These are phyloP conservation scores for Cymbopogon flexuosus DNA, from an alignment of 202 grass and related monocot genomes.

Conservation along the genomic window DNA sequence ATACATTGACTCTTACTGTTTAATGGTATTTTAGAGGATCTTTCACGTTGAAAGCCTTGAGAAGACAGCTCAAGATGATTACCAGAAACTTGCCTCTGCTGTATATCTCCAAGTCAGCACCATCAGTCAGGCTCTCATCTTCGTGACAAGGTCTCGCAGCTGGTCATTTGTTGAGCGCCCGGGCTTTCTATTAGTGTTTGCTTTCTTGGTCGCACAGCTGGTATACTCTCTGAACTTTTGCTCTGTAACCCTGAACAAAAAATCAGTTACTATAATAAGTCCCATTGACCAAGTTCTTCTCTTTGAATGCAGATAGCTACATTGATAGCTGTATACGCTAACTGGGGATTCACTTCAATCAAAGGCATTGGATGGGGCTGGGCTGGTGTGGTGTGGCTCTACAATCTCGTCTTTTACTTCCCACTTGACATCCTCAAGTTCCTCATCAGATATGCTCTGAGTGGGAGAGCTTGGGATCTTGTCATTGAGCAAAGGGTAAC, in stretches of 20 bases:
- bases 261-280: background rate
- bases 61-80: conserved; percentile 54
- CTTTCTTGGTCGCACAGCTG: conserved; percentile 65
- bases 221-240: conserved; percentile 10
- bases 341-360: conserved; percentile 48
- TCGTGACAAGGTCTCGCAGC: conserved; percentile 70
- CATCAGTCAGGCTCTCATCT: conserved; percentile 79
- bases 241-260: background rate
- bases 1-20: background rate
- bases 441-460: conserved; percentile 40
- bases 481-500: conserved; percentile 45
- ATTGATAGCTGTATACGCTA: conserved; percentile 38
- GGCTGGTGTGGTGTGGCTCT: conserved; percentile 52
- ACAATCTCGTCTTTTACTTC: conserved; percentile 48
- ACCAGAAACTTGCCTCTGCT: conserved; percentile 59
- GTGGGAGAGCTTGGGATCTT: conserved; percentile 48
- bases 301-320: conserved; percentile 43
- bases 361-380: conserved; percentile 58
- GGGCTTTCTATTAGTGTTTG: conserved; percentile 49
- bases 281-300: background rate
- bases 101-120: conserved; percentile 85
- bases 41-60: conserved; percentile 61
- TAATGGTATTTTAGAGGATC: conserved; percentile 30
- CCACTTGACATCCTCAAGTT: conserved; percentile 47
- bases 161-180: conserved; percentile 72